Conservation (phyloP, 1,284 basidiomycete species). For the Ganoderma boninense region DNA sequence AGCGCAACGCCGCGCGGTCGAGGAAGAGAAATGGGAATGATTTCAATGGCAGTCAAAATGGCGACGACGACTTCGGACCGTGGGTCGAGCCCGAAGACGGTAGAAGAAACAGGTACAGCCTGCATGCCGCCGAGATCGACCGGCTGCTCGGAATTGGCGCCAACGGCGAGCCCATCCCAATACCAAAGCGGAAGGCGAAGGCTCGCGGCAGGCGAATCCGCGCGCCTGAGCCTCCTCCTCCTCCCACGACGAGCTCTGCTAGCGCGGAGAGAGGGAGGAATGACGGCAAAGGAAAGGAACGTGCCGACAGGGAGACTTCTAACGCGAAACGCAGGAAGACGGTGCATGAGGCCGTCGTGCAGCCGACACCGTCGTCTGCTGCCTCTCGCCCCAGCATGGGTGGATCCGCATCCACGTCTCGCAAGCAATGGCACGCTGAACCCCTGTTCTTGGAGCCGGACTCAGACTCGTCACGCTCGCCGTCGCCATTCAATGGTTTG, state of each 20-base stretch:
- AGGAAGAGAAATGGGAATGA: constrained; percentile 3
- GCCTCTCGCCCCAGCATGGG: constrained; percentile 2
- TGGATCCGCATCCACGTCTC: not conserved
- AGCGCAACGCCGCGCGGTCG: not conserved
- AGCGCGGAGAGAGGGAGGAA: not conserved
- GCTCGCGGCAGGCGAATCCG: constrained; percentile 7
- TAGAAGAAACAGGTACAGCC: not conserved
- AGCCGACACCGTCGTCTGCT: not conserved
- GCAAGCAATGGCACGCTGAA: not conserved
- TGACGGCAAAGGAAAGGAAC: constrained; percentile 10
- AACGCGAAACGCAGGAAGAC: constrained; percentile 23
- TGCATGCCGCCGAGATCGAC: not conserved
- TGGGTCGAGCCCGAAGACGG: constrained; percentile 13
- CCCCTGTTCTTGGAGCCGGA: not conserved
- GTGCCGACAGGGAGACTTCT: constrained; percentile 3
- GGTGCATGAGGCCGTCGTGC: not conserved
- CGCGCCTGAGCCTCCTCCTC: not conserved
- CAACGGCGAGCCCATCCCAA: not conserved
- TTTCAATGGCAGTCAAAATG: not conserved
- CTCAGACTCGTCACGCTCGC: constrained; percentile 8
- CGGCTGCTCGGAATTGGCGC: not conserved
- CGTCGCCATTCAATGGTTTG: constrained; percentile 10
- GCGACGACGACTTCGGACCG: constrained; percentile 1
- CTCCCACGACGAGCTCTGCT: constrained; percentile 2
- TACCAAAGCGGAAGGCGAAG: constrained; percentile 3